A percentile compares a stretch with the other conserved stretches of the same genome.
Evolutionary conservation across 2,329 filamentous ascomycete genomes (phyloP).

Genomic region (Exophiala oligosperma): DNA sequence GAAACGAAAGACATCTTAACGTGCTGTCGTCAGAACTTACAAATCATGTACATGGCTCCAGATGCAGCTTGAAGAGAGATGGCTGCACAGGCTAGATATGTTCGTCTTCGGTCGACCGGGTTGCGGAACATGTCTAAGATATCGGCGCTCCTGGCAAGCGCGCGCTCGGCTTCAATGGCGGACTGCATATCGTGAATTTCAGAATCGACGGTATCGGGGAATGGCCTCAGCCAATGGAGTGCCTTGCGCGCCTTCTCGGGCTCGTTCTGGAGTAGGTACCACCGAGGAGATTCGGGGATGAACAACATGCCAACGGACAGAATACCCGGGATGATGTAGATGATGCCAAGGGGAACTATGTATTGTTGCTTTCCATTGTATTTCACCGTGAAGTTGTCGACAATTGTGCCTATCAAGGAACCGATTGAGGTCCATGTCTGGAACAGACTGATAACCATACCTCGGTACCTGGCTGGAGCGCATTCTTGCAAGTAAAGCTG

Average conservation of each 20-base stretch:
- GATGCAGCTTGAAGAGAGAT: constrained; percentile 55
- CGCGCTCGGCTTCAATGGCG: constrained; percentile 38
- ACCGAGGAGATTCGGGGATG: constrained; percentile 37
- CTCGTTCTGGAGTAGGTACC: constrained; percentile 33
- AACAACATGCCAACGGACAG: constrained; percentile 33
- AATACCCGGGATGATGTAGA: constrained; percentile 34
- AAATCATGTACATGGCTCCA: constrained; percentile 59
- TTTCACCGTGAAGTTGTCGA: constrained; percentile 48
- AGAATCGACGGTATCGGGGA: constrained; percentile 32
- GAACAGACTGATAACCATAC: constrained; percentile 50
- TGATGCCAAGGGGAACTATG: constrained; percentile 37
- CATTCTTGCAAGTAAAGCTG: constrained; percentile 55
- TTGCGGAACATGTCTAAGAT: constrained; percentile 53
- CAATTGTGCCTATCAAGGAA: constrained; percentile 44
- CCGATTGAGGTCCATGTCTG: constrained; percentile 51
- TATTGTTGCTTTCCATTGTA: constrained; percentile 37
- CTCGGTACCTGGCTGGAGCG: constrained; percentile 52
- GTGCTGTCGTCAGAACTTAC: constrained; percentile 32
- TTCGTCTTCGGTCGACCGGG: constrained; percentile 54
- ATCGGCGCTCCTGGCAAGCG: constrained; percentile 37
- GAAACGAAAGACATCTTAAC: not conserved
- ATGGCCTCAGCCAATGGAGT: constrained; percentile 39
- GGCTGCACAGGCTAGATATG: constrained; percentile 49
- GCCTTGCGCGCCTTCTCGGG: constrained; percentile 37
- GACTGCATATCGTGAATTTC: constrained; percentile 38